Base-by-base conservation (phyloP, 2,329 filamentous ascomycete species). In the Ascochyta viciae-villosae region DNA sequence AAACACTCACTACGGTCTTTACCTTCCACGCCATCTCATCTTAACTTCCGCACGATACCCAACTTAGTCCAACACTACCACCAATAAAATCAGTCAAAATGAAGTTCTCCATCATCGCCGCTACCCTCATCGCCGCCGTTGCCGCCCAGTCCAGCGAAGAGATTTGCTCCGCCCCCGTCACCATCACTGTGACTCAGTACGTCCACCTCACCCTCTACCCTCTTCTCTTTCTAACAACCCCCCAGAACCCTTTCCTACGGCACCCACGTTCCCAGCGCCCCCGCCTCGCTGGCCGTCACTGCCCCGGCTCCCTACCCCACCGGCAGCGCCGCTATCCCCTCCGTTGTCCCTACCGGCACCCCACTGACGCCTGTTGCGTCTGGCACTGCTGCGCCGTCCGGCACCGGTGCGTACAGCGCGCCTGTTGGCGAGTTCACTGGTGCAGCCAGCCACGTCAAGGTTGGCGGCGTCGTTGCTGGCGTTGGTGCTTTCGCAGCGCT, bases 401-500 rank as follows among this genome's bases (percentile, higher is more conserved):
- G 65, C 13, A 71, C 67, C 24, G 65, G 65, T 29, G 41, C 62
- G 5, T 66, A 63, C 54, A 51, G 60, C 41, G 51, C 65, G 19
- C 61, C 66, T 23, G 57, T 62, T 29, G 57, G 64, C 13, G 57
- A 67, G 53, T 75, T 73, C 64, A 74, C 72, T 33, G 72, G 72
- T 46, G 72, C 72, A 37, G 72, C 73, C 39, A 63, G 59, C 42
- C 33, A 58, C 40, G 23, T 67, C 41, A 68, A 73, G 65, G 66
- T 72, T 33, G 71, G 68, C 31, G 62, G 70, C n/a, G 57, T 65
- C 7, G 57, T 74, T 52, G 71, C 70, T n/a, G 72, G 72, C 65
- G 65, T 70, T 33, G 73, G 65, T 66, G 73, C 67, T 16, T 34
- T 74, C 41, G 73, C 68, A 45, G 73, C 73, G 43, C 50, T 75